A percentile compares a stretch with the other conserved stretches of the same genome.
Evolutionary conservation across 192 early-diverging fungal species (phyloP).

Genomic region (Coemansia sp.): DNA sequence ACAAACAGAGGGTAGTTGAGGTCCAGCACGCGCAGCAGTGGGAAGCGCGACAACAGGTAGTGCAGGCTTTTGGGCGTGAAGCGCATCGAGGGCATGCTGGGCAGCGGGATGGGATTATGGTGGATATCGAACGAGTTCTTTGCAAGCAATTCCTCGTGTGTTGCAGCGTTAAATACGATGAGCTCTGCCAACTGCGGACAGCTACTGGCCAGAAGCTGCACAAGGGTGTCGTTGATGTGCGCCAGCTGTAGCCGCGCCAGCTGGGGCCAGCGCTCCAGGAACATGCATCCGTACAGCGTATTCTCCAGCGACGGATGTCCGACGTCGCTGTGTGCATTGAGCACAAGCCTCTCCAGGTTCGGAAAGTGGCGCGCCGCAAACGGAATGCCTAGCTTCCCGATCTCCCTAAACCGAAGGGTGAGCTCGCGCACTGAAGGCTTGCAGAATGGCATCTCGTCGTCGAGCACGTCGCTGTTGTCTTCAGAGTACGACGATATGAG

Average conservation of each 20-base stretch:
- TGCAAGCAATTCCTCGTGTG: constrained; percentile 49
- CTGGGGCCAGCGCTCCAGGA: constrained; percentile 42
- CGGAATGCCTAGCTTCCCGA: constrained; percentile 57
- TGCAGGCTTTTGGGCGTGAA: constrained; percentile 56
- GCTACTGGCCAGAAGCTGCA: constrained; percentile 52
- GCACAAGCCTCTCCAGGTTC: constrained; percentile 42
- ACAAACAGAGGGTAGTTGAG: constrained; percentile 57
- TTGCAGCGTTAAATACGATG: constrained; percentile 52
- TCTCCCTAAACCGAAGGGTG: constrained; percentile 47
- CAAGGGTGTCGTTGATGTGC: constrained; percentile 55
- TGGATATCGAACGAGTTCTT: constrained; percentile 58
- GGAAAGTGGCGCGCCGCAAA: constrained; percentile 56
- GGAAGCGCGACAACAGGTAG: constrained; percentile 48
- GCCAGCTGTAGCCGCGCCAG: constrained; percentile 51
- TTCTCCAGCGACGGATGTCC: constrained; percentile 54
- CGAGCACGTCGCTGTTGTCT: constrained; percentile 1
- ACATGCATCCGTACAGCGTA: constrained; percentile 57
- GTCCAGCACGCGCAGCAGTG: constrained; percentile 49
- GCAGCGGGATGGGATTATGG: constrained; percentile 45
- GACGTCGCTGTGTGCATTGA: constrained; percentile 44
- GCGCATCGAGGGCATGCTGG: constrained; percentile 51
- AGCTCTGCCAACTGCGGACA: constrained; percentile 49
- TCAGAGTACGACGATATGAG: constrained; percentile 35
- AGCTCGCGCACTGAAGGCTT: constrained; percentile 57
- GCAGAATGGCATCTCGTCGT: constrained; percentile 46